Evolutionary conservation across 176 grass and related monocot species (phyloP).

Genomic region (Urochloa ruziziensis): DNA sequence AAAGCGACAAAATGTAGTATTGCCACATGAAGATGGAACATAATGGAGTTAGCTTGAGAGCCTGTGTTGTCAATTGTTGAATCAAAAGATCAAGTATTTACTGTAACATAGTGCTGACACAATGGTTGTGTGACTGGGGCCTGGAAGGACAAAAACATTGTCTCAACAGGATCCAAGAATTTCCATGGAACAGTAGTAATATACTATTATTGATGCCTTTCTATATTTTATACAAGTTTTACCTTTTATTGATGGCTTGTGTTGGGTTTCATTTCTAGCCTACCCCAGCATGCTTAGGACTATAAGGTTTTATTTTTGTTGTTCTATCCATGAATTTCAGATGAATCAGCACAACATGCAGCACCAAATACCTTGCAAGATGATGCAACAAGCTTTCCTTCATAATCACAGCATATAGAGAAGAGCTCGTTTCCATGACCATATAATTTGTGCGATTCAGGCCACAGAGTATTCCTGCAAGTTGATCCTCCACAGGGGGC

Average conservation of each 20-base stretch:
- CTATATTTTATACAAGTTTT: too few relatives aligned
- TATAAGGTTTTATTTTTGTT: background rate
- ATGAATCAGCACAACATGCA: constrained; percentile 13
- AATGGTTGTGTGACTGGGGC: background rate
- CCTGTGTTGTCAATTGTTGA: background rate
- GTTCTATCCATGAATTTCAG: background rate
- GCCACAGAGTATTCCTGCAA: constrained; percentile 93
- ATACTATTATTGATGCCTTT: too few relatives aligned
- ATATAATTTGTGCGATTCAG: constrained; percentile 97
- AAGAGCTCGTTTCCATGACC: constrained; percentile 96
- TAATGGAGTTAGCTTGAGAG: background rate
- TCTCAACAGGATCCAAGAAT: background rate
- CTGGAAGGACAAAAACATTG: background rate
- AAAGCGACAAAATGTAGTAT: background rate
- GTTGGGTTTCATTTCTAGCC: too few relatives aligned
- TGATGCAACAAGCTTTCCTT: constrained; percentile 78
- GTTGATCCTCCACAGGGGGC: constrained; percentile 92
- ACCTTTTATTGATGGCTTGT: too few relatives aligned
- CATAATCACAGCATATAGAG: constrained; percentile 76
- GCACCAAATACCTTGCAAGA: constrained; percentile 86
- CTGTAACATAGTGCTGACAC: background rate
- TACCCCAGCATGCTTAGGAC: background rate
- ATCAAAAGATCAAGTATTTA: background rate
- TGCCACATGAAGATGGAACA: constrained; percentile 3
- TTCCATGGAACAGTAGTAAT: too few relatives aligned